Base-by-base conservation (phyloP, 2,329 filamentous ascomycete genomes). In the Canariomyces notabilis region DNA sequence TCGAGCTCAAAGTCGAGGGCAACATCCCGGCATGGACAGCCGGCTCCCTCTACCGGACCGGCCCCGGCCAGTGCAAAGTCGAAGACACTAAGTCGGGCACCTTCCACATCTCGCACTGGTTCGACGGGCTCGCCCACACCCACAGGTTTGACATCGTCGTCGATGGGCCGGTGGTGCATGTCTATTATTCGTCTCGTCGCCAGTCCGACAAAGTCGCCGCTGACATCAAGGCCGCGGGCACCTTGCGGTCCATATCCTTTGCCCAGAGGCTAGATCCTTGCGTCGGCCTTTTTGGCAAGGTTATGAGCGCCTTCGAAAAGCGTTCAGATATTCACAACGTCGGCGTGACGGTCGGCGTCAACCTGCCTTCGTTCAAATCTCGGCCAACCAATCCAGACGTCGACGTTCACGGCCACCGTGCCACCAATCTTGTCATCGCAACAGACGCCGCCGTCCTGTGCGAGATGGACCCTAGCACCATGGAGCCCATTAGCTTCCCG, bases 261-360 rank as follows among this genome's bases (percentile, higher is more conserved):
- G 88, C 72, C 0, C 82, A 87, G 53, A 80, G 79, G 50, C 74
- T 75, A 2, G 87, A 94, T 56, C 87, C 86, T 0, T 93, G 87
- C 60, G 72, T 86, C 41, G 80, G 80, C 12, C 67, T 89, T 31
- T 89, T 89, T 60, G 72, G 77, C 48, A 91, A 93, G 61, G 64
- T 84, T 49, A 82, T 83, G 77, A 42, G 79, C 14, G 67, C 89
- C 32, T 89, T 89, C 60, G 72, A 77, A 47, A 91, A 91, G 61
- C 64, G 84, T 49, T 82, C 83, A 76, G 69, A n/a, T n/a, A n/a
- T n/a, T n/a, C n/a, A 74, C 31, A 89, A 88, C 53, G 69, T 85
- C 21, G 74, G 75, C 6, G 86, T 93, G 6, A 67, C n/a, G n/a
- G n/a, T n/a, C n/a, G n/a, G n/a, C n/a, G n/a, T n/a, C n/a, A n/a